Evolutionary conservation across 257 asterid species (phyloP).

Genomic region (Jaltomata sinuosa): DNA sequence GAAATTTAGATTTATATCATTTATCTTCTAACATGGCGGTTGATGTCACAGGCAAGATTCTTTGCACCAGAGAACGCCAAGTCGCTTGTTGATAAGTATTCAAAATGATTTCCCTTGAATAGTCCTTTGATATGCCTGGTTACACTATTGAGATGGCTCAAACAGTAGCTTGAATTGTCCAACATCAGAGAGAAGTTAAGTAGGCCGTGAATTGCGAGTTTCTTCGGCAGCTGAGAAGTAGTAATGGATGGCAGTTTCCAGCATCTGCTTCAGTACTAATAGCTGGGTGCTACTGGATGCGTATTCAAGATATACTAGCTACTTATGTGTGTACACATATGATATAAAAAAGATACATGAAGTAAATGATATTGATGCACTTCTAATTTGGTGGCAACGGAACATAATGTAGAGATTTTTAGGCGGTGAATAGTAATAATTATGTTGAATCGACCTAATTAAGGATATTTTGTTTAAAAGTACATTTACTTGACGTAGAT

Average conservation of each 20-base stretch:
- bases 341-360: background rate
- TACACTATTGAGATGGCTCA: background rate
- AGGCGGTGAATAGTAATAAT: too few species aligned
- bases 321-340: background rate
- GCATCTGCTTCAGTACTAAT: background rate
- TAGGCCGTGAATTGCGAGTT: background rate
- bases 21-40: background rate
- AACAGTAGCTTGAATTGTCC: background rate
- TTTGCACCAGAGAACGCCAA: slow-evolving; percentile 76
- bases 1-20: background rate
- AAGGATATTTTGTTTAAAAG: background rate
- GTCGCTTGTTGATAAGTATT: slow-evolving; percentile 60
- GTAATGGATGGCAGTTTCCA: background rate
- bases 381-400: too few species aligned
- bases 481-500: too few species aligned
- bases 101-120: slow-evolving; percentile 26
- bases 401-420: too few species aligned
- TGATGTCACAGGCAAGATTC: slow-evolving; percentile 63
- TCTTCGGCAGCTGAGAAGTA: background rate
- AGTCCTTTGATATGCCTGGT: background rate
- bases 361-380: background rate
- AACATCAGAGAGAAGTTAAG: background rate
- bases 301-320: background rate
- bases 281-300: background rate
- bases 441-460: background rate